Base-by-base conservation (phyloP, 2,329 filamentous ascomycete species). In the Claviceps cyperi region DNA sequence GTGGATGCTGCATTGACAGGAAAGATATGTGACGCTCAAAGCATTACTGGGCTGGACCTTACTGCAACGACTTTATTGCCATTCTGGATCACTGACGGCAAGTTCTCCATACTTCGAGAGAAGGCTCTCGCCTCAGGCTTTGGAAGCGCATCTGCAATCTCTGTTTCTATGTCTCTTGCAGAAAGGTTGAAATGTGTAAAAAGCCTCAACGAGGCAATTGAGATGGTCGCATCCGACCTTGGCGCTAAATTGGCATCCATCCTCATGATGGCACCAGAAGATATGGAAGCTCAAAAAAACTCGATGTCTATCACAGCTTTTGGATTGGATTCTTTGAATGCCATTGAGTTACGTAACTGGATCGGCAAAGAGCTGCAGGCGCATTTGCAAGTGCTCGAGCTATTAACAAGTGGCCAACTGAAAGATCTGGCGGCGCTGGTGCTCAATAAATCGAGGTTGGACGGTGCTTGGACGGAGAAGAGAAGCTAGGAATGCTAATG, bases 81-180 rank as follows among this genome's bases (percentile, higher is more conserved):
- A 0, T 79, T 76, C 63, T 80, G 75, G 70, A 70, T 69, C 3
- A 59, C 66, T 2, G 76, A 80, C 46, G 72, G 70, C 49, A 78
- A 76, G 58, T 78, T 78, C 62, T 69, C 70, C 50, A 64, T 69
- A 35, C 65, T 79, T 24, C 69, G 69, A 13, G 60, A 69, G 6
- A 57, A 56, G 2, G 66, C 65, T 59, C 41, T 69, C 19, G 49
- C 46, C 7, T 32, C 32, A n/a, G 14, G n/a, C 38, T 17, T 7
- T 8, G 9, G 13, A 1, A 46, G 50, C 1, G 45, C 46, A 5
- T 50, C 54, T 3, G 43, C 50, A 8, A 50, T 51, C 37, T n/a
- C 19, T 6, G 17, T n/a, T 2, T n/a, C 44, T 5, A 8, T 56
- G 13, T 47, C 52, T 1, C 53, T 57, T 1, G 50, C 50, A n/a